Conservation (phyloP, 2,329 filamentous ascomycete genomes). For the Arthrobotrys entomopaga region DNA sequence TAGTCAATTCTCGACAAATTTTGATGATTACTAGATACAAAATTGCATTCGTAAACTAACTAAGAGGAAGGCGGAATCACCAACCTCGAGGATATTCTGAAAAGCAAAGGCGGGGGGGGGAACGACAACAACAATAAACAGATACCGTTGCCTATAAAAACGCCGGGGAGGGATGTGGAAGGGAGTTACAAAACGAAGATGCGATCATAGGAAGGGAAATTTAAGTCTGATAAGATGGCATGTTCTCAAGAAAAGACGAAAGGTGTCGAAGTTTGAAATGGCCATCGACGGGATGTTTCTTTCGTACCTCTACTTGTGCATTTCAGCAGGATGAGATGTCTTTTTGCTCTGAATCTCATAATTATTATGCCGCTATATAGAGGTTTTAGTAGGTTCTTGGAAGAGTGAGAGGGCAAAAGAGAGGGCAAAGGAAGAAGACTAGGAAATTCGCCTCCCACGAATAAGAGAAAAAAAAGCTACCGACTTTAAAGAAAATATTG, state of each 20-base stretch:
- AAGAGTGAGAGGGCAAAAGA: not conserved
- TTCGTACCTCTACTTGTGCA: not conserved
- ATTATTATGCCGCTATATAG: not conserved
- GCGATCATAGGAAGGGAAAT: not conserved
- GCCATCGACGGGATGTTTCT: not conserved
- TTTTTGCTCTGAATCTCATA: not conserved
- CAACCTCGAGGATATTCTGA: no score
- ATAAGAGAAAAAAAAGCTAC: not conserved
- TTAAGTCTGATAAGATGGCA: not conserved
- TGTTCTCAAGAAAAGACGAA: not conserved
- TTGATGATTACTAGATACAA: no score
- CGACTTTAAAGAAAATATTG: constrained; percentile 16
- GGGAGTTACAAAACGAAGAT: constrained; percentile 6
- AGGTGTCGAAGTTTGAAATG: not conserved
- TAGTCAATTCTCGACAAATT: no score
- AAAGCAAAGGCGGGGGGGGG: no score
- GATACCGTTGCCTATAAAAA: constrained; percentile 23
- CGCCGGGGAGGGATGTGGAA: constrained; percentile 28
- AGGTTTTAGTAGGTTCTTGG: no score
- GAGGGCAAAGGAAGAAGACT: not conserved
- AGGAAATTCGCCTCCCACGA: not conserved
- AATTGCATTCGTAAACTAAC: no score
- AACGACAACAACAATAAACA: constrained; percentile 1
- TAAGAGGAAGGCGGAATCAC: no score
- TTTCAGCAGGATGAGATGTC: not conserved